Percentiles rank a stretch among this genome's conserved stretches.
phyloP scores from a whole-genome alignment of 2,329 filamentous ascomycete genomes.

The Aspergillus latus region DNA sequence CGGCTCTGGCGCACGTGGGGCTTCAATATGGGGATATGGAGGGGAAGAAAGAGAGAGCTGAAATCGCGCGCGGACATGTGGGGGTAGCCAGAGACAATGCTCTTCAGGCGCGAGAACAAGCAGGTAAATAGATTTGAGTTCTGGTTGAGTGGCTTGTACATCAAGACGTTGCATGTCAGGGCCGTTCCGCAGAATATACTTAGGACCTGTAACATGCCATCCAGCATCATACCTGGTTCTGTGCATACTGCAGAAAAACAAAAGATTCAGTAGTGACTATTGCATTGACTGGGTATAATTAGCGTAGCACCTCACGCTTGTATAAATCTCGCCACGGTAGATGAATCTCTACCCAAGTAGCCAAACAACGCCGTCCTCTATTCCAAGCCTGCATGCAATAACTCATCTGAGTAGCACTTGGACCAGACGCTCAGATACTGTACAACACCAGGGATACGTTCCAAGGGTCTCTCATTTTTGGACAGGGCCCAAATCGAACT shows the following conservation, averaged over 20 bases:
- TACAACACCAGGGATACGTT: not conserved
- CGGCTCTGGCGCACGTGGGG: constrained; percentile 17
- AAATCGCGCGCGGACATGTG: constrained; percentile 15
- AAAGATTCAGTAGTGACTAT: not conserved
- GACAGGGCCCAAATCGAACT: not conserved
- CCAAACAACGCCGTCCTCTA: constrained; percentile 9
- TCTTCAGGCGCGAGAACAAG: not conserved
- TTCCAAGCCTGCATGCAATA: constrained; percentile 1
- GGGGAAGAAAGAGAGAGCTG: constrained; percentile 16
- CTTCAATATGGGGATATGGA: constrained; percentile 20
- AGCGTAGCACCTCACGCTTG: constrained; percentile 2
- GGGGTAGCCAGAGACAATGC: constrained; percentile 4
- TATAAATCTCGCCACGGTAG: constrained; percentile 4
- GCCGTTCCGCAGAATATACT: not conserved
- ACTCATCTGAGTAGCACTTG: not conserved
- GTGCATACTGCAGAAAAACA: not conserved
- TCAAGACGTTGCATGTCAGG: not conserved
- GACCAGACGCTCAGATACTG: constrained; percentile 1
- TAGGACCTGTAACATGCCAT: not conserved
- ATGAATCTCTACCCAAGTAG: not conserved
- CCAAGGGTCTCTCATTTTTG: not conserved
- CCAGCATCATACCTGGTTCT: not conserved
- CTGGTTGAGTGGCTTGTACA: not conserved
- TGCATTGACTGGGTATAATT: constrained; percentile 22
- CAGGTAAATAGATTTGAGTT: not conserved